A percentile compares a stretch with the other conserved stretches of the same genome.
Conservation (phyloP, 306 rosid species). For the Glycine latifolia region DNA sequence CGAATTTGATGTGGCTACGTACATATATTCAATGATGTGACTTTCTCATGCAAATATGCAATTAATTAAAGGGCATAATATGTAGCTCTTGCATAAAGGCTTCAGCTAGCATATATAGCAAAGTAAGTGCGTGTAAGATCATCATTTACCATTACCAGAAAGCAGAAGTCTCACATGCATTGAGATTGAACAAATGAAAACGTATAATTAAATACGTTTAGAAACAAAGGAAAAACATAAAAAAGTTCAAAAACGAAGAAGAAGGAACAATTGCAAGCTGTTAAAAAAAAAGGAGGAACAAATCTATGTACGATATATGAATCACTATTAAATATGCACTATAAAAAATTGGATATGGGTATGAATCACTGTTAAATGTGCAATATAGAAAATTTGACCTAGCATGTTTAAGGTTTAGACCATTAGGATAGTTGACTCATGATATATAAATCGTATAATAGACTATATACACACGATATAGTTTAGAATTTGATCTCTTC, state of each 20-base stretch:
- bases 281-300: too few species aligned
- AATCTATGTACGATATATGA: too few species aligned
- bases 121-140: not conserved
- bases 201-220: not conserved
- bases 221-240: not conserved
- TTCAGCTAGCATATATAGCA: not conserved
- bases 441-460: not conserved
- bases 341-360: too few species aligned
- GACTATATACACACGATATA: not conserved
- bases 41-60: slow-evolving; percentile 1
- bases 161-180: slow-evolving; percentile 24
- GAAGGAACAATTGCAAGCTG: too few species aligned
- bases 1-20: not conserved
- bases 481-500: not conserved
- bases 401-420: not conserved
- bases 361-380: not conserved
- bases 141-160: not conserved
- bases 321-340: too few species aligned
- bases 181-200: slow-evolving; percentile 4
- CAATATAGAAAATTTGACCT: not conserved
- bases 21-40: not conserved
- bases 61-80: not conserved
- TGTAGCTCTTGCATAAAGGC: slow-evolving; percentile 9
- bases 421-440: not conserved
- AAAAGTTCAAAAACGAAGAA: not conserved